These are phyloP conservation scores for Lyophyllum semitale DNA, from an alignment of 768 basidiomycete species.

Conservation along the genomic window DNA sequence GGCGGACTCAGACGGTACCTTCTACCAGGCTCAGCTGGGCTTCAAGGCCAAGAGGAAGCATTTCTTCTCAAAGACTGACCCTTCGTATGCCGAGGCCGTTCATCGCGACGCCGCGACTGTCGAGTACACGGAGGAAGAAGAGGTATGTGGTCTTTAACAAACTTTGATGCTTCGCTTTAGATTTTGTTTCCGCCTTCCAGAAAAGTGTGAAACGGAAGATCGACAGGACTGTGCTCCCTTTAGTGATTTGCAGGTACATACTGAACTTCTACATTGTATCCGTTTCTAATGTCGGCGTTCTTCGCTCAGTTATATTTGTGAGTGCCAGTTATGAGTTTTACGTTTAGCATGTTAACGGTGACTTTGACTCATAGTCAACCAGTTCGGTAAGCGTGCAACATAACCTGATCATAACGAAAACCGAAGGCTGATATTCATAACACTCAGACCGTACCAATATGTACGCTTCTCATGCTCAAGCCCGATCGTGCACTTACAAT, in stretches of 20 bases:
- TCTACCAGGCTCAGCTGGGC: constrained; percentile 41
- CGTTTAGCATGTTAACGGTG: constrained; percentile 16
- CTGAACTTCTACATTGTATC: neutral
- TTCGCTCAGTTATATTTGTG: constrained; percentile 46
- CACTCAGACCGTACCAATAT: constrained; percentile 56
- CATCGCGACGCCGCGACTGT: constrained; percentile 50
- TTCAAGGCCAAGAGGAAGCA: constrained; percentile 41
- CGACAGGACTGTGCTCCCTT: constrained; percentile 48
- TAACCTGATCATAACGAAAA: neutral
- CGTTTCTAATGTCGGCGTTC: neutral
- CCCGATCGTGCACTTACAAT: neutral
- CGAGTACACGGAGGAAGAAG: constrained; percentile 50
- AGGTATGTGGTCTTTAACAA: constrained; percentile 29
- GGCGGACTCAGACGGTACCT: constrained; percentile 36
- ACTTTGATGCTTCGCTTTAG: neutral
- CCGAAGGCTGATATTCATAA: neutral
- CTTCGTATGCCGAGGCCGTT: constrained; percentile 48
- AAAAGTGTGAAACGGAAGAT: constrained; percentile 49
- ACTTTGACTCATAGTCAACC: constrained; percentile 38
- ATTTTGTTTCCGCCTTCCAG: constrained; percentile 21
- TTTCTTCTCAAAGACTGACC: constrained; percentile 51
- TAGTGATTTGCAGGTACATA: constrained; percentile 52
- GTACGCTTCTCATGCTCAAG: constrained; percentile 25
- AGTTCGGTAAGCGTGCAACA: constrained; percentile 37
- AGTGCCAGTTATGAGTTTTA: constrained; percentile 18